A percentile compares a stretch with the other conserved stretches of the same genome.
These are phyloP conservation scores for Exophiala aquamarina DNA, from an alignment of 2,329 filamentous ascomycete species.

Conservation along the genomic window DNA sequence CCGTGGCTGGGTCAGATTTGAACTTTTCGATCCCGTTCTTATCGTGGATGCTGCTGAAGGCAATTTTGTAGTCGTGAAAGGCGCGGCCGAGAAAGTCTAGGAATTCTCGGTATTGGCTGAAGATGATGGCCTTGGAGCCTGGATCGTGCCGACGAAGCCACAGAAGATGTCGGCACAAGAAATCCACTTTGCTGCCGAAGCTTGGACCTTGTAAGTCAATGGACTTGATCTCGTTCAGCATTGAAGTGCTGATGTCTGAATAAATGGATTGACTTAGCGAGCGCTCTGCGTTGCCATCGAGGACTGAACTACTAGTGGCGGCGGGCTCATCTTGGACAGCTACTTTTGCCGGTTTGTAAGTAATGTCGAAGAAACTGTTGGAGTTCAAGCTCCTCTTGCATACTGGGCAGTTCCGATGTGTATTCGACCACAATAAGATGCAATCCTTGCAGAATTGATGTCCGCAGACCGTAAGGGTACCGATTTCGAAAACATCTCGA, in stretches of 20 bases:
- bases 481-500: slow-evolving; percentile 71
- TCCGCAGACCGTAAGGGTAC: slow-evolving; percentile 81
- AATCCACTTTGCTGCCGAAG: slow-evolving; percentile 91
- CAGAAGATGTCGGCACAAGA: slow-evolving; percentile 73
- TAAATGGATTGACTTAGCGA: slow-evolving; percentile 63
- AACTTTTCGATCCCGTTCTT: slow-evolving; percentile 71
- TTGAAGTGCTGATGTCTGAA: slow-evolving; percentile 68
- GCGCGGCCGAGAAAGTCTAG: slow-evolving; percentile 71
- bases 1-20: slow-evolving; percentile 68
- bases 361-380: slow-evolving; percentile 79
- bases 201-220: slow-evolving; percentile 67
- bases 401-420: slow-evolving; percentile 74
- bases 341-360: slow-evolving; percentile 73
- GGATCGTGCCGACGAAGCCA: slow-evolving; percentile 84
- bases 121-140: slow-evolving; percentile 88
- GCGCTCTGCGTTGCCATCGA: slow-evolving; percentile 14
- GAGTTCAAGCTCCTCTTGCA: slow-evolving; percentile 71
- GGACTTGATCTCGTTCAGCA: slow-evolving; percentile 76
- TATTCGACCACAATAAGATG: slow-evolving; percentile 73
- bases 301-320: slow-evolving; percentile 2
- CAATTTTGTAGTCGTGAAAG: slow-evolving; percentile 70
- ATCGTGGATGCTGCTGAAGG: slow-evolving; percentile 68
- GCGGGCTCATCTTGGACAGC: slow-evolving; percentile 59
- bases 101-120: slow-evolving; percentile 86
- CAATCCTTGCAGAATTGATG: slow-evolving; percentile 93